Evolutionary conservation across 2,329 filamentous ascomycete genomes (phyloP), one percentile per base, ranked within the genome.

Genomic region (Botryotinia narcissicola): DNA sequence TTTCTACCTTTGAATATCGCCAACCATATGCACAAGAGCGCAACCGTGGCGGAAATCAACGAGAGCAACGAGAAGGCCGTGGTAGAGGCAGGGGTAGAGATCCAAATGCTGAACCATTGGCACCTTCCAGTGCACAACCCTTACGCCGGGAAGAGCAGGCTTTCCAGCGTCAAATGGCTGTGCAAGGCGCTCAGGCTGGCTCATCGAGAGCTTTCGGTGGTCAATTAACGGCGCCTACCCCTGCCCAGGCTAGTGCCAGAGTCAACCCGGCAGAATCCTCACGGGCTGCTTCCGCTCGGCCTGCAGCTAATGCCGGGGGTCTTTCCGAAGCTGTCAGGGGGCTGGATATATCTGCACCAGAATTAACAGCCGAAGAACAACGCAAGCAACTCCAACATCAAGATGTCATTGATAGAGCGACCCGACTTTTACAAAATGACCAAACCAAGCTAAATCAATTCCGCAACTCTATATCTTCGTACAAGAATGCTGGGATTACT

Each of bases 141-240:
- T 82, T 98, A 80, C 89, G 93, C 67, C 87, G 96, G 80, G 96
- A 97, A 76, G 94, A 98, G 82, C 84, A 97, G 71, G 95, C 96
- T 3, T 97, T 94, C 81, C 95, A 98, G 80, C 88, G 96, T 69
- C 94, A 97, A 79, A 90, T 97, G 86, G 95, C 94, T 59, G 94
- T 98, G 68, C 94, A 97, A 78, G 95, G 91, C 68, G 91, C 94
- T 0, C 94, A 97, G 80, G 93, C 94, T 0, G 88, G 93, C 0
- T 90, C 93, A 0, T 91, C 89, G 62, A 89, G 94, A 61, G 94
- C 90, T 4, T 98, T 98, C 84, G 94, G 95, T 61, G 94, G 94
- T 10, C 91, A 94, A 78, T 87, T 97, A 69, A 93, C 92, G 75
- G 73, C 80, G 54, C 74, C 81, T 63, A 78, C 78, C 35, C 74